Evolutionary conservation across 2,329 filamentous ascomycete species (phyloP), one percentile per base, ranked within the genome.

Genomic region (Raffaelea arxii): DNA sequence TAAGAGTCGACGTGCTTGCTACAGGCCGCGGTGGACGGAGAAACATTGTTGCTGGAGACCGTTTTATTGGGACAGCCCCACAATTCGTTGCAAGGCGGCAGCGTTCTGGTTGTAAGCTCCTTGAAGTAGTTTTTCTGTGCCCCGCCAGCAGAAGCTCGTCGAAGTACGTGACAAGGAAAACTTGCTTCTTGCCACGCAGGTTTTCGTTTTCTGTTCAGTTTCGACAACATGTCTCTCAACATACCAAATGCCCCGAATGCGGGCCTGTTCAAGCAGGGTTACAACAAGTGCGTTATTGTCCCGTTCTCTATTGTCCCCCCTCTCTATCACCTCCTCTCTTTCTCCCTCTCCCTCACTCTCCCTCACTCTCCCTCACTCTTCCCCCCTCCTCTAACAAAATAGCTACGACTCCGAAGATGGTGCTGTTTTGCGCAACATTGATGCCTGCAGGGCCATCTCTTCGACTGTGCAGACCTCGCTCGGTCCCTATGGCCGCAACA

Each of bases 351-450:
- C 46, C 48, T 48, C 51, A 49, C 46, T 46, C 42, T 49, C 3
- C n/a, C n/a, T 19, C 25, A 43, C 19, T 42, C 25, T 38, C 32
- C 41, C 30, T 39, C n/a, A 40, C 41, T 35, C 41, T 24, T 45
- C 49, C 35, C 50, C 37, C 45, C 53, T 41, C 39, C n/a, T 25
- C 43, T 53, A 53, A 53, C 53, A 37, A 32, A 56, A 51, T 62
- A 97, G 94, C 77, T 95, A 98, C 72, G 91, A 97, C 65, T 84
- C 91, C 51, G 94, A 98, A 81, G 92, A 98, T 86, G 92, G 92
- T 64, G 94, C 92, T 56, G 90, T 98, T 56, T 77, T 97, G 55
- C 89, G 92, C 63, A 98, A 98, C 69, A 97, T 98, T 70, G 94
- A 98, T 64, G 92, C 94, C 64, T 98, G 92, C 74, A 81, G 90